These are phyloP conservation scores for Rhodotorula paludigena DNA, from an alignment of 768 basidiomycete genomes.

Conservation along the genomic window DNA sequence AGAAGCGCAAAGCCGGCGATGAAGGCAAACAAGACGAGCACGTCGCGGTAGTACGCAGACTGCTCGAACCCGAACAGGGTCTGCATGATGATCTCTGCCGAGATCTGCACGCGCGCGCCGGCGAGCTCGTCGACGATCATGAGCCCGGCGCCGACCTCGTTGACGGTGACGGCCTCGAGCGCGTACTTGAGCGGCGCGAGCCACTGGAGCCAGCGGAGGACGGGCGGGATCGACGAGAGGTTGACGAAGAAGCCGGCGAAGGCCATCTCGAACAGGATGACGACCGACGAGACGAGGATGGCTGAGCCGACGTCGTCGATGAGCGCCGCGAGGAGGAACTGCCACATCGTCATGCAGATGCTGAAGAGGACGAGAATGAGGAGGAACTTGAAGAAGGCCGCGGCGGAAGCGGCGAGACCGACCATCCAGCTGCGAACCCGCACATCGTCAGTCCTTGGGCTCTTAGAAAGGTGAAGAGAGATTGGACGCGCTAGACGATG, in stretches of 20 bases:
- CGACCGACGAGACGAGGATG: constrained; percentile 67
- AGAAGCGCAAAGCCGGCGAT: constrained; percentile 70
- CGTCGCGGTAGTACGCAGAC: constrained; percentile 52
- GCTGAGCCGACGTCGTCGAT: constrained; percentile 86
- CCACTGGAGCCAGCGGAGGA: constrained; percentile 71
- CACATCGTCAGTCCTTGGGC: constrained; percentile 47
- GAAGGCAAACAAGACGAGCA: constrained; percentile 78
- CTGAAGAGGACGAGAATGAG: constrained; percentile 81
- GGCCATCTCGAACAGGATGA: constrained; percentile 55
- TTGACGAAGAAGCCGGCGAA: constrained; percentile 92
- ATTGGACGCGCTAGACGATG: constrained; percentile 56
- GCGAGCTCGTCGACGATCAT: constrained; percentile 56
- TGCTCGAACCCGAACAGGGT: constrained; percentile 51
- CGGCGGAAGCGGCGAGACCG: constrained; percentile 69
- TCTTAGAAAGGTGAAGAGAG: neutral
- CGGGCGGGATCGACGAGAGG: constrained; percentile 73
- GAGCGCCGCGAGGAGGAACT: constrained; percentile 78
- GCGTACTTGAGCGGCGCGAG: constrained; percentile 44
- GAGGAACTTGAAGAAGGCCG: constrained; percentile 89
- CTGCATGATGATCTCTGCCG: constrained; percentile 79
- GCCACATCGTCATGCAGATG: constrained; percentile 82
- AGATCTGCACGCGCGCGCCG: constrained; percentile 52
- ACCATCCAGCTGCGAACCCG: constrained; percentile 83
- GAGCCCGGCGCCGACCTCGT: constrained; percentile 83
- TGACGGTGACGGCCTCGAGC: constrained; percentile 70